Conservation (phyloP, 768 basidiomycete genomes). For the Suillus plorans region DNA sequence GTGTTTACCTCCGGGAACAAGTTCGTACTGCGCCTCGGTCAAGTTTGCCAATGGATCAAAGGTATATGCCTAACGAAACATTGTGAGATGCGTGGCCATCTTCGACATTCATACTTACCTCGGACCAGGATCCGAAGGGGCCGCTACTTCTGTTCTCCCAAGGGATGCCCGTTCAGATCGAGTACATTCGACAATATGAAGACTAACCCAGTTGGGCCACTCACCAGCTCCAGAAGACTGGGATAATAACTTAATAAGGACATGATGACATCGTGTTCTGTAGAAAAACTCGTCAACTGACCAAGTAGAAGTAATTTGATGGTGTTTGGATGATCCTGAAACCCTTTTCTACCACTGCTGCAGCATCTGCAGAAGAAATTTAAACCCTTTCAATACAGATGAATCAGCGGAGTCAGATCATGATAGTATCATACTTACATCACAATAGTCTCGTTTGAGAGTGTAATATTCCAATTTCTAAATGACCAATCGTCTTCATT, state of each 20-base stretch:
- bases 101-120: constrained; percentile 36
- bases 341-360: constrained; percentile 58
- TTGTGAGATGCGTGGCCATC: constrained; percentile 17
- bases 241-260: neutral
- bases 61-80: constrained; percentile 49
- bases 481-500: neutral
- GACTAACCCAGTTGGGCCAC: constrained; percentile 50
- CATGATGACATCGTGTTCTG: neutral
- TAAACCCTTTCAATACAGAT: constrained; percentile 49
- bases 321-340: constrained; percentile 65
- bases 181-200: neutral
- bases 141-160: constrained; percentile 48
- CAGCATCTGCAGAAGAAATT: constrained; percentile 64
- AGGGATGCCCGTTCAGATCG: neutral
- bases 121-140: constrained; percentile 80
- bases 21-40: constrained; percentile 41
- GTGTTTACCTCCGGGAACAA: constrained; percentile 66
- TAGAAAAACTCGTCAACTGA: neutral
- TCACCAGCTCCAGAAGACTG: constrained; percentile 71
- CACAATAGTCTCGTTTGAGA: constrained; percentile 51
- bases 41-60: constrained; percentile 71
- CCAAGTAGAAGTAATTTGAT: constrained; percentile 76
- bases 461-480: constrained; percentile 60
- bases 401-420: constrained; percentile 8
- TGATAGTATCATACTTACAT: constrained; percentile 39